These are phyloP conservation scores for Leptodontidium sp. DNA, from an alignment of 2,329 filamentous ascomycete genomes.

Conservation along the genomic window DNA sequence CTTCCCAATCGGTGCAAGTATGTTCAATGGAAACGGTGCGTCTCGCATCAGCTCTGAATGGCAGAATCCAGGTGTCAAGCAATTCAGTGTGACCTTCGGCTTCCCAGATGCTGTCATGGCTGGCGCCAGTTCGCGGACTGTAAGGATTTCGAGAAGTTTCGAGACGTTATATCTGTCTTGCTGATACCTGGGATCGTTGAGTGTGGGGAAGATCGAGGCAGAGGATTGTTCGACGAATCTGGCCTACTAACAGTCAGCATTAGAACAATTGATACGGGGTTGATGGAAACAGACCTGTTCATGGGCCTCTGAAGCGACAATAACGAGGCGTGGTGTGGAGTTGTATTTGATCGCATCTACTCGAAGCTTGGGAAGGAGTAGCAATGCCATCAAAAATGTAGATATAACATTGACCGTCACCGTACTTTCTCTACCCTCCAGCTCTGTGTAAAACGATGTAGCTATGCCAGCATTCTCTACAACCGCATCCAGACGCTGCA, in stretches of 20 bases:
- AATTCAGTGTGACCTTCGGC: conserved; percentile 46
- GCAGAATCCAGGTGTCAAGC: conserved; percentile 48
- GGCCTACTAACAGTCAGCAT: conserved; percentile 33
- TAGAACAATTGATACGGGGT: background rate
- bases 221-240: conserved; percentile 40
- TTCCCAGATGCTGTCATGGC: conserved; percentile 39
- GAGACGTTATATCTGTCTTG: conserved; percentile 47
- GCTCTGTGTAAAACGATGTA: conserved; percentile 30
- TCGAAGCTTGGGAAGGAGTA: conserved; percentile 43
- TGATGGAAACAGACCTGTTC: conserved; percentile 35
- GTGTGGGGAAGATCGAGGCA: conserved; percentile 35
- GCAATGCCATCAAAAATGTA: conserved; percentile 45
- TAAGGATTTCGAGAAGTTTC: conserved; percentile 48
- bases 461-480: conserved; percentile 50
- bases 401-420: conserved; percentile 47
- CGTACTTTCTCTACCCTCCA: conserved; percentile 41
- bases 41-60: conserved; percentile 46
- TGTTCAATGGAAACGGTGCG: conserved; percentile 40
- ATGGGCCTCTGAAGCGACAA: conserved; percentile 42
- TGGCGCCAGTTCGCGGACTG: conserved; percentile 45
- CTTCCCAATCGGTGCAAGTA: conserved; percentile 40
- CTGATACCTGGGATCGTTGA: conserved; percentile 37
- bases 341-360: conserved; percentile 35
- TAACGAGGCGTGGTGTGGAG: conserved; percentile 37
- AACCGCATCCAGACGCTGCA: conserved; percentile 55